Percentiles rank a stretch among this genome's conserved stretches.
phyloP scores from a whole-genome alignment of 768 basidiomycete genomes.

The Lentinus tigrinus region DNA sequence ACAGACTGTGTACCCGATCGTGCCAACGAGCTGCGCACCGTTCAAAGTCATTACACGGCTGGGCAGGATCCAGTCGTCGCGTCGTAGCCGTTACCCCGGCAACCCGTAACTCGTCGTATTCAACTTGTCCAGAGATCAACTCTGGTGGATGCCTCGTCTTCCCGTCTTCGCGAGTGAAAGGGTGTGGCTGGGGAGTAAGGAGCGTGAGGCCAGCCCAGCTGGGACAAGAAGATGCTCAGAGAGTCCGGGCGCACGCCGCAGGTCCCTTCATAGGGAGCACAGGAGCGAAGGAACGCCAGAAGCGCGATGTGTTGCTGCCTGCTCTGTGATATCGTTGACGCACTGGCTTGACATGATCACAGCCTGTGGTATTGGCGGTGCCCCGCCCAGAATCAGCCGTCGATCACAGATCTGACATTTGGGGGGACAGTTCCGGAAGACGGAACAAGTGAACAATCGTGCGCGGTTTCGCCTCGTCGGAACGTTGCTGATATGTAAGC shows the following conservation, averaged over 20 bases:
- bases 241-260: no score
- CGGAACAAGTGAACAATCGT: no score
- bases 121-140: conserved; percentile 13
- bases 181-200: background rate
- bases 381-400: background rate
- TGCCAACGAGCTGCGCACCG: conserved; percentile 9
- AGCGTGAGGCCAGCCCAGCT: conserved; percentile 11
- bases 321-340: conserved; percentile 7
- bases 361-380: background rate
- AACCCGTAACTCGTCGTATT: conserved; percentile 4
- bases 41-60: background rate
- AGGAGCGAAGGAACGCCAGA: background rate
- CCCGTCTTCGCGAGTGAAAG: background rate
- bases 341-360: background rate
- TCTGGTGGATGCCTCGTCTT: conserved; percentile 2
- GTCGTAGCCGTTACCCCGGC: conserved; percentile 8
- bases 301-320: background rate
- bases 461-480: no score
- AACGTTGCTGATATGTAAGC: no score
- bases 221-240: background rate
- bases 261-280: conserved; percentile 6
- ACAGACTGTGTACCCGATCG: background rate
- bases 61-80: background rate
- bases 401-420: background rate
- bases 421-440: background rate